phyloP scores from a whole-genome alignment of 2,329 filamentous ascomycete species.

The Alternaria arborescens region DNA sequence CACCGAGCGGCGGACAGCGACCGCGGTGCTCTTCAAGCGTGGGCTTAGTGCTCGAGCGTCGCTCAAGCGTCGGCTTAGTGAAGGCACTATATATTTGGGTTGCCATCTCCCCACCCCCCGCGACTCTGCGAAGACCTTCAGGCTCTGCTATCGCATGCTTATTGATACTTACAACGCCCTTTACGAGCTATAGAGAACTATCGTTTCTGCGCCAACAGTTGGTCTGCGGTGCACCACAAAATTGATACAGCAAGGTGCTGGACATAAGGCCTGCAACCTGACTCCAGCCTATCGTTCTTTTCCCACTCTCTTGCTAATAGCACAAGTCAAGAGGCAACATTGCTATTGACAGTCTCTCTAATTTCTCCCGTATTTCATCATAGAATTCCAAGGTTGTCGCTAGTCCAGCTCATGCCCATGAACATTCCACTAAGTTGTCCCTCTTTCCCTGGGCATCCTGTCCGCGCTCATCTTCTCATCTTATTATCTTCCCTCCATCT shows the following conservation, averaged over 20 bases:
- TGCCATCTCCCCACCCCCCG: not conserved
- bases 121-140: not conserved
- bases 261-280: not conserved
- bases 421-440: not conserved
- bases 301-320: not conserved
- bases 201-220: not conserved
- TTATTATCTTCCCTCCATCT: not conserved
- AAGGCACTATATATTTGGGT: not conserved
- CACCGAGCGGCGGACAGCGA: constrained; percentile 9
- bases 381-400: not conserved
- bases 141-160: not conserved
- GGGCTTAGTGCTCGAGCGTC: not conserved
- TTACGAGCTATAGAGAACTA: not conserved
- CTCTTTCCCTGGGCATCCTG: not conserved
- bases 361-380: not conserved
- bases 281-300: not conserved
- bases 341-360: not conserved
- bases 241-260: not conserved
- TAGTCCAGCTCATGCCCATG: not conserved
- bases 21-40: not conserved
- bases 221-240: not conserved
- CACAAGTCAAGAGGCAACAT: not conserved
- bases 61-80: not conserved
- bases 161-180: not conserved
- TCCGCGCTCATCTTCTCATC: not conserved